These are phyloP conservation scores for Margaritispora aquatica DNA, from an alignment of 495 filamentous ascomycete species.

Conservation along the genomic window DNA sequence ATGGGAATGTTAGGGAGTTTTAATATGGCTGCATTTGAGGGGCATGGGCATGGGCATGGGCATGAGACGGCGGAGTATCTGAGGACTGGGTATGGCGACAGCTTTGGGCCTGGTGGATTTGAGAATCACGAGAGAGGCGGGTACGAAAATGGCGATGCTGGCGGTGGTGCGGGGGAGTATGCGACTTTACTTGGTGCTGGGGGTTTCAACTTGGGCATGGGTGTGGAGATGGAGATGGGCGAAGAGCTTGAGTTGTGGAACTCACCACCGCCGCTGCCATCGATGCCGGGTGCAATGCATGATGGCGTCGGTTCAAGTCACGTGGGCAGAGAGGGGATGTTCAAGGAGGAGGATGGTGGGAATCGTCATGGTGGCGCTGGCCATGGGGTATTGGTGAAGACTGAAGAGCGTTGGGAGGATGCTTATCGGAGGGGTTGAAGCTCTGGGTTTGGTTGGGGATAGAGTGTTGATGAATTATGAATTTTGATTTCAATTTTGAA, in stretches of 20 bases:
- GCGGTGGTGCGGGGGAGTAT: not conserved
- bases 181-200: not conserved
- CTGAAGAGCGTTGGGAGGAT: slow-evolving; percentile 21
- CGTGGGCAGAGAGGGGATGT: too few relatives aligned
- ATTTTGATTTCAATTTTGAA: too few relatives aligned
- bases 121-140: not conserved
- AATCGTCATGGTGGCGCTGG: not conserved
- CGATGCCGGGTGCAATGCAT: too few relatives aligned
- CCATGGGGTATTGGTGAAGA: slow-evolving; percentile 16
- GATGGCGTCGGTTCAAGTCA: too few relatives aligned
- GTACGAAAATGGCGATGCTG: not conserved
- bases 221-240: slow-evolving; percentile 2
- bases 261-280: too few relatives aligned
- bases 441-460: not conserved
- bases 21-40: too few relatives aligned
- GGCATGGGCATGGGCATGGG: not conserved
- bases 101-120: slow-evolving; percentile 1
- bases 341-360: not conserved
- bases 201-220: too few relatives aligned
- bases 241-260: not conserved
- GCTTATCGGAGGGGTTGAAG: slow-evolving; percentile 3
- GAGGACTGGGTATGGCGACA: not conserved
- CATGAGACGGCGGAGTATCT: not conserved
- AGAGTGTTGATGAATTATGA: not conserved
- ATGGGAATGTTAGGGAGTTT: not conserved